A percentile compares a stretch with the other conserved stretches of the same genome.
Conservation (phyloP, 2,329 filamentous ascomycete genomes). For the Sporothrix pallida region DNA sequence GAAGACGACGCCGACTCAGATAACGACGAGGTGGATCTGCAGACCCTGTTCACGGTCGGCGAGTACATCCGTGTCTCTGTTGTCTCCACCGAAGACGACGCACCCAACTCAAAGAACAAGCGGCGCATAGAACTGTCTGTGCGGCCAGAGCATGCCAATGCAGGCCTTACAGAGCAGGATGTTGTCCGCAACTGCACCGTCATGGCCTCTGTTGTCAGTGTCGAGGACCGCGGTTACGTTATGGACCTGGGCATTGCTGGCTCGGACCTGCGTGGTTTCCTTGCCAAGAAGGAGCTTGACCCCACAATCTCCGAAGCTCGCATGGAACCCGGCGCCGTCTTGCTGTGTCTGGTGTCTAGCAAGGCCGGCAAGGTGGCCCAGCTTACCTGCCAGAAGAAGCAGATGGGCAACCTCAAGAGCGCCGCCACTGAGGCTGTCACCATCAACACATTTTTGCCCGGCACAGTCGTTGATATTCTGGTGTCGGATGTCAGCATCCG, state of each 20-base stretch:
- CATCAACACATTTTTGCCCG: slow-evolving; percentile 88
- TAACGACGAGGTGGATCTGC: slow-evolving; percentile 70
- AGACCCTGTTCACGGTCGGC: slow-evolving; percentile 76
- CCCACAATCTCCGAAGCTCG: slow-evolving; percentile 63
- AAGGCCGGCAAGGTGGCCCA: slow-evolving; percentile 84
- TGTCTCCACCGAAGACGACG: slow-evolving; percentile 74
- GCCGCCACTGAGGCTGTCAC: slow-evolving; percentile 78
- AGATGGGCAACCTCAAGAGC: slow-evolving; percentile 69
- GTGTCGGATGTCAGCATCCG: slow-evolving; percentile 74
- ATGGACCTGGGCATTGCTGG: slow-evolving; percentile 86
- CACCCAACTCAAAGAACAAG: slow-evolving; percentile 65
- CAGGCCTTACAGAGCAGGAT: slow-evolving; percentile 72
- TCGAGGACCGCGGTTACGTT: slow-evolving; percentile 94
- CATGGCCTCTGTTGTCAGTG: slow-evolving; percentile 85
- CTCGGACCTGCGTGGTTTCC: slow-evolving; percentile 75
- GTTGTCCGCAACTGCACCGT: slow-evolving; percentile 77
- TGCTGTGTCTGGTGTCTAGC: slow-evolving; percentile 80
- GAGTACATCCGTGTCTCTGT: slow-evolving; percentile 90
- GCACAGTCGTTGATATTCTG: slow-evolving; percentile 85
- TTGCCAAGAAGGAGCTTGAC: slow-evolving; percentile 82
- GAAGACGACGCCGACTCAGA: slow-evolving; percentile 8
- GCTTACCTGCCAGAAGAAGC: slow-evolving; percentile 75
- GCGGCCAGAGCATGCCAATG: slow-evolving; percentile 78
- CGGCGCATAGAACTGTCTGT: slow-evolving; percentile 87
- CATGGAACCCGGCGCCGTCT: slow-evolving; percentile 81